These are phyloP conservation scores for Fusarium chaquense DNA, from an alignment of 2,329 filamentous ascomycete genomes.

Conservation along the genomic window DNA sequence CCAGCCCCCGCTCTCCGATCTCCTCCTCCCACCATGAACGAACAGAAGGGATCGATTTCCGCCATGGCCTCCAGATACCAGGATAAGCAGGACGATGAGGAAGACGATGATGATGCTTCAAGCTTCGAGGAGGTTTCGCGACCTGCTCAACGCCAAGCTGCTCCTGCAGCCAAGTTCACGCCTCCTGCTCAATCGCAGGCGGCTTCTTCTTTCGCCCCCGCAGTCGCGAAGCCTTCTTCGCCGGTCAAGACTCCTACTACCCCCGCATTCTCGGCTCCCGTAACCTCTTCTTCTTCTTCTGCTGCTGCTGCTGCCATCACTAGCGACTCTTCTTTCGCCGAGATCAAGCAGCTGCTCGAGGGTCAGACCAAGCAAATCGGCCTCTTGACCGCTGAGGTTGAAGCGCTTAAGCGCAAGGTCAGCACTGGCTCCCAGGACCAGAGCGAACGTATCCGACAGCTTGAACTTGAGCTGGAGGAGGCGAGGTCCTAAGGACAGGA, in stretches of 20 bases:
- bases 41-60: conserved; percentile 89
- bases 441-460: conserved; percentile 74
- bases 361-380: conserved; percentile 82
- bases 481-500: conserved; percentile 63
- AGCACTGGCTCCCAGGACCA: conserved; percentile 68
- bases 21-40: conserved; percentile 77
- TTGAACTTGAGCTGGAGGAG: conserved; percentile 76
- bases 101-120: conserved; percentile 75
- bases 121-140: conserved; percentile 90
- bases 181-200: conserved; percentile 50
- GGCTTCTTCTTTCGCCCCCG: conserved; percentile 39
- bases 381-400: conserved; percentile 77
- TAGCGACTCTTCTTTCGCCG: conserved; percentile 74
- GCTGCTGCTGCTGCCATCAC: conserved; percentile 51
- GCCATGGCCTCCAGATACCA: conserved; percentile 88
- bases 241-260: conserved; percentile 49
- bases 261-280: conserved; percentile 48
- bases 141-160: conserved; percentile 72
- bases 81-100: conserved; percentile 75
- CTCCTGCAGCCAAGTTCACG: conserved; percentile 57
- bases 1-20: conserved; percentile 58
- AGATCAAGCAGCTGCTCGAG: conserved; percentile 83
- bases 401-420: conserved; percentile 82
- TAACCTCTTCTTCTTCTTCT: conserved; percentile 42
- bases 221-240: conserved; percentile 51